Evolutionary conservation across 164 flowering plant species (phyloP).

Genomic region (Nelumbo lutea): DNA sequence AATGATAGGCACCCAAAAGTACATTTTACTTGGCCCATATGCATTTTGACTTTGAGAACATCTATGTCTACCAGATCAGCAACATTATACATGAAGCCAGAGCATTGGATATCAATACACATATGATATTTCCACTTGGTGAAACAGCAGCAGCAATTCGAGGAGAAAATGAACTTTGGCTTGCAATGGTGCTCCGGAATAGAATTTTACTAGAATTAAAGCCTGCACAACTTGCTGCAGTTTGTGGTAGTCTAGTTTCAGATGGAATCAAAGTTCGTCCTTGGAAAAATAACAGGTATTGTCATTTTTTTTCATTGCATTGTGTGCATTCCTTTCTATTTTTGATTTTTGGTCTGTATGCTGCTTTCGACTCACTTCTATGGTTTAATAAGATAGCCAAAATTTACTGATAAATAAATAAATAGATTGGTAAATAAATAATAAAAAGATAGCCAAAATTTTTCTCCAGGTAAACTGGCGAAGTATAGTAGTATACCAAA

Average conservation of each 20-base stretch:
- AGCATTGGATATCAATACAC: slow-evolving; percentile 81
- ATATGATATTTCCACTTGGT: slow-evolving; percentile 79
- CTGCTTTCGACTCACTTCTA: neutral
- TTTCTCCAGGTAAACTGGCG: no score
- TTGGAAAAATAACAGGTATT: slow-evolving; percentile 58
- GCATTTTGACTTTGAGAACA: neutral
- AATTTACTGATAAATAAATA: no score
- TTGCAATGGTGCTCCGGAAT: slow-evolving; percentile 87
- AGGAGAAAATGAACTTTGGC: slow-evolving; percentile 99
- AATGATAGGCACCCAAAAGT: neutral
- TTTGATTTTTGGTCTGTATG: neutral
- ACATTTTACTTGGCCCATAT: neutral
- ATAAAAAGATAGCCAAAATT: no score
- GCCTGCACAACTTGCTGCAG: slow-evolving; percentile 94
- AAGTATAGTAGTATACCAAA: no score
- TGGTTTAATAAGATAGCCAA: neutral
- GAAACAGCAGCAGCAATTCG: slow-evolving; percentile 97
- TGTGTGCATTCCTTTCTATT: neutral
- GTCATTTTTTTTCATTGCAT: neutral
- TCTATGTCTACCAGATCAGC: slow-evolving; percentile 46
- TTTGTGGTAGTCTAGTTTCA: slow-evolving; percentile 85
- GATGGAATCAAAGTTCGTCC: slow-evolving; percentile 90
- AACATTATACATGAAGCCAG: slow-evolving; percentile 84
- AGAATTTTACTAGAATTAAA: slow-evolving; percentile 61
- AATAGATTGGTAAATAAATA: no score